Conservation (phyloP, 2,329 filamentous ascomycete genomes). For the Fusarium siculi region DNA sequence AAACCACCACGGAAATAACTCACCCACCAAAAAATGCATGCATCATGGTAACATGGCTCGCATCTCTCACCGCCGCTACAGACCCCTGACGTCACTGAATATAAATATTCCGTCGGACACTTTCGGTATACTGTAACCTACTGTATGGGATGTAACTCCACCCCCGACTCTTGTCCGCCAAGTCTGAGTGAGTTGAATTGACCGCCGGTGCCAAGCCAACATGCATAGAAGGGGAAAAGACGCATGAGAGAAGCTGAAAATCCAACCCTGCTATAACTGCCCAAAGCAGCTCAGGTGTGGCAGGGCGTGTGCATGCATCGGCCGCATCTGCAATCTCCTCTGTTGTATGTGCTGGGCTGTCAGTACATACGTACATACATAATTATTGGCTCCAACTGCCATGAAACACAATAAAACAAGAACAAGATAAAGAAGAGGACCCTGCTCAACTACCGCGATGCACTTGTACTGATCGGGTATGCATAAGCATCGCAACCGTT, state of each 20-base stretch:
- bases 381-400: not conserved
- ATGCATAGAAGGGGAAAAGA: slow-evolving; percentile 12
- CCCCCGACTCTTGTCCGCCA: not conserved
- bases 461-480: slow-evolving; percentile 1
- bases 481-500: not conserved
- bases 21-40: not conserved
- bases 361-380: too few relatives aligned
- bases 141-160: not conserved
- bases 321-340: not conserved
- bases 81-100: slow-evolving; percentile 11
- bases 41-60: not conserved
- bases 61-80: slow-evolving; percentile 19
- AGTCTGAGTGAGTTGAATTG: not conserved
- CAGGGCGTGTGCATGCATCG: slow-evolving; percentile 19
- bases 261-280: not conserved
- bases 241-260: slow-evolving; percentile 3
- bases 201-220: slow-evolving; percentile 2
- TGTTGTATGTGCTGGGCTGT: not conserved
- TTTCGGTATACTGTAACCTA: not conserved
- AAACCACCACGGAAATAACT: slow-evolving; percentile 17
- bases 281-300: slow-evolving; percentile 10
- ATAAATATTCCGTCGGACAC: not conserved
- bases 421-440: not conserved
- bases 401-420: slow-evolving; percentile 8
- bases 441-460: slow-evolving; percentile 5